A percentile compares a stretch with the other conserved stretches of the same genome.
phyloP scores from a whole-genome alignment of 768 basidiomycete genomes.

The Lepiota brunneoincarnata region DNA sequence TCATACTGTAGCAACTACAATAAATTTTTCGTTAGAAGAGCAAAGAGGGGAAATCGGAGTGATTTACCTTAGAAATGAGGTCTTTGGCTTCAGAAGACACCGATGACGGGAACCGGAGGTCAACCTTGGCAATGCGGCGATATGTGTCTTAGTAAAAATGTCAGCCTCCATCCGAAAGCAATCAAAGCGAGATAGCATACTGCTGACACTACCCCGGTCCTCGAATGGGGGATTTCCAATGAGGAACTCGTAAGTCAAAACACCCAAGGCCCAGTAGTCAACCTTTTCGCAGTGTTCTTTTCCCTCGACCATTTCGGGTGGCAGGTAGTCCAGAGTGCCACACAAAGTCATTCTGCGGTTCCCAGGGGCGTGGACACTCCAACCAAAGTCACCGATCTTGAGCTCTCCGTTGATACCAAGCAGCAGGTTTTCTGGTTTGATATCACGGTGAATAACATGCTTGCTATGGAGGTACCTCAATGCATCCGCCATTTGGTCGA shows the following conservation, averaged over 20 bases:
- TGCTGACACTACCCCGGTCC: constrained; percentile 72
- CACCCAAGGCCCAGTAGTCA: constrained; percentile 95
- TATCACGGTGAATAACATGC: constrained; percentile 98
- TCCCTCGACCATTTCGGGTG: constrained; percentile 97
- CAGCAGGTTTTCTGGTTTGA: constrained; percentile 97
- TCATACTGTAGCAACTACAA: constrained; percentile 82
- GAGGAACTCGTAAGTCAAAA: constrained; percentile 95
- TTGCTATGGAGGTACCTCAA: constrained; percentile 89
- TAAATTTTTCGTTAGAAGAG: neutral
- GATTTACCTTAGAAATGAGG: constrained; percentile 55
- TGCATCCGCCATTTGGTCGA: constrained; percentile 98
- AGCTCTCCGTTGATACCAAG: constrained; percentile 94
- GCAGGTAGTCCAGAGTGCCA: constrained; percentile 94
- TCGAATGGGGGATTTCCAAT: constrained; percentile 82
- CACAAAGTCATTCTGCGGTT: constrained; percentile 89
- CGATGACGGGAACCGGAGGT: constrained; percentile 61
- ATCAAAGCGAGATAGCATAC: constrained; percentile 36
- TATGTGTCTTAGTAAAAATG: constrained; percentile 66
- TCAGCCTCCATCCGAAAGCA: neutral
- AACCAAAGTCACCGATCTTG: constrained; percentile 98
- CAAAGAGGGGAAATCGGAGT: constrained; percentile 11
- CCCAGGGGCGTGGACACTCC: constrained; percentile 95
- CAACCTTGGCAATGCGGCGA: constrained; percentile 84
- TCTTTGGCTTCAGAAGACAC: constrained; percentile 67
- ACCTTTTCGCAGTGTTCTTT: constrained; percentile 87